phyloP scores from a whole-genome alignment of 2,329 filamentous ascomycete genomes.

The Aureobasidium sp. region DNA sequence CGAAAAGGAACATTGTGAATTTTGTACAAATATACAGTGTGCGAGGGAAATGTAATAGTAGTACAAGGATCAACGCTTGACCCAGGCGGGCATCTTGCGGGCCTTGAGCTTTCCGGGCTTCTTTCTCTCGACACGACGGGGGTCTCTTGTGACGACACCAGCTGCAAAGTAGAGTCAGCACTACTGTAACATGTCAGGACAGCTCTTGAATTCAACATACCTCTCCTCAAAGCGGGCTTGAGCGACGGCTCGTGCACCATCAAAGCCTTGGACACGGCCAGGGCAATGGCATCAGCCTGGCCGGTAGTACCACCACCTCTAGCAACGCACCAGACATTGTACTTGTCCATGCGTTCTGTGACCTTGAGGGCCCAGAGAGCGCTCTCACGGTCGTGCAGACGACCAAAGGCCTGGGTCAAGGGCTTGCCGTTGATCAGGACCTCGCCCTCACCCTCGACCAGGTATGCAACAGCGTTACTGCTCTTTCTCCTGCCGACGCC shows the following conservation, averaged over 20 bases:
- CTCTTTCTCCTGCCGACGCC: conserved; percentile 82
- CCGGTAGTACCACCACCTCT: conserved; percentile 85
- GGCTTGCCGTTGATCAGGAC: conserved; percentile 82
- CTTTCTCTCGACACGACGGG: conserved; percentile 92
- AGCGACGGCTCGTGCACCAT: conserved; percentile 85
- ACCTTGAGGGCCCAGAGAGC: conserved; percentile 83
- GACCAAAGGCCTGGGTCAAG: conserved; percentile 71
- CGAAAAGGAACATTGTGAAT: background rate
- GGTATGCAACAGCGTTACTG: conserved; percentile 71
- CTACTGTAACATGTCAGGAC: conserved; percentile 14
- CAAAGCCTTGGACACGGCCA: conserved; percentile 82
- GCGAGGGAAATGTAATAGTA: background rate
- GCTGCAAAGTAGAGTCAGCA: conserved; percentile 52
- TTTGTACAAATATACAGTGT: conserved; percentile 11
- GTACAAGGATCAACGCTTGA: conserved; percentile 56
- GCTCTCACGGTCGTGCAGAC: conserved; percentile 89
- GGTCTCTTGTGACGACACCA: conserved; percentile 84
- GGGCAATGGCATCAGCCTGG: conserved; percentile 86
- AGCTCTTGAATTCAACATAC: conserved; percentile 46
- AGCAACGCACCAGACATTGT: conserved; percentile 86
- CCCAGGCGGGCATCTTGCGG: conserved; percentile 96
- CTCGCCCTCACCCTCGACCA: conserved; percentile 90
- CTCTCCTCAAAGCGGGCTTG: conserved; percentile 78
- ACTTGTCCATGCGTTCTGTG: conserved; percentile 81
- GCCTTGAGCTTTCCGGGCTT: conserved; percentile 94